Percentiles rank a stretch among this genome's conserved stretches.
These are phyloP conservation scores for Nannochloris sp. DNA, from an alignment of 139 green algal species.

Conservation along the genomic window DNA sequence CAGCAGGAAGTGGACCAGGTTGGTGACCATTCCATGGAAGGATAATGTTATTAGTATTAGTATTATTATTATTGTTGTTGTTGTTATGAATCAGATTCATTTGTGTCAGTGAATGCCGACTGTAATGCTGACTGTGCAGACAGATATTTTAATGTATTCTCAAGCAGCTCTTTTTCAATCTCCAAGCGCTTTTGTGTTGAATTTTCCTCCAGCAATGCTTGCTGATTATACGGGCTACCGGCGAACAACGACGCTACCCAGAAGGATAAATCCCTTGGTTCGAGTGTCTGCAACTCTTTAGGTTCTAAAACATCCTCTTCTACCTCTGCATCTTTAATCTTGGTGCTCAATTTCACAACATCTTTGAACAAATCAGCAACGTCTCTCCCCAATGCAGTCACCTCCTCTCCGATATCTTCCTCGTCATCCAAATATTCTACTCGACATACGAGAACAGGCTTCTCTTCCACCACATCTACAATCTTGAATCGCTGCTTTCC, in stretches of 20 bases:
- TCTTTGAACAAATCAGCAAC: constrained; percentile 24
- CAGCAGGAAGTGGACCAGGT: no score
- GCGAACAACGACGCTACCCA: constrained; percentile 36
- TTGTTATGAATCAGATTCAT: background rate
- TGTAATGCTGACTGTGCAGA: constrained; percentile 19
- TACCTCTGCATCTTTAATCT: constrained; percentile 14
- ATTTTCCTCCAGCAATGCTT: constrained; percentile 27
- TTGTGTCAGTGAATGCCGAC: constrained; percentile 13
- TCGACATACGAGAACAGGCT: constrained; percentile 39
- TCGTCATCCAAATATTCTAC: constrained; percentile 38
- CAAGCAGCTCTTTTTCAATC: constrained; percentile 18
- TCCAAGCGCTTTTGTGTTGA: constrained; percentile 21
- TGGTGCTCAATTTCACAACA: constrained; percentile 20
- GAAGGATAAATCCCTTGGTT: constrained; percentile 24
- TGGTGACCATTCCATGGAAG: no score
- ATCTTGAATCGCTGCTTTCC: constrained; percentile 30
- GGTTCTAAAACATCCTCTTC: constrained; percentile 17
- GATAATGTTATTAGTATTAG: background rate
- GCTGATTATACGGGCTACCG: constrained; percentile 24
- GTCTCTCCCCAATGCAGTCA: background rate
- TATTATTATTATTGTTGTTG: background rate
- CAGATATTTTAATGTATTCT: constrained; percentile 19
- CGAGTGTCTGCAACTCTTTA: constrained; percentile 17
- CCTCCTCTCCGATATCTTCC: constrained; percentile 2
- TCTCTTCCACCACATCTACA: constrained; percentile 31